A percentile compares a stretch with the other conserved stretches of the same genome.
phyloP scores from a whole-genome alignment of 192 early-diverging fungal genomes.

The Coemansia reversa region DNA sequence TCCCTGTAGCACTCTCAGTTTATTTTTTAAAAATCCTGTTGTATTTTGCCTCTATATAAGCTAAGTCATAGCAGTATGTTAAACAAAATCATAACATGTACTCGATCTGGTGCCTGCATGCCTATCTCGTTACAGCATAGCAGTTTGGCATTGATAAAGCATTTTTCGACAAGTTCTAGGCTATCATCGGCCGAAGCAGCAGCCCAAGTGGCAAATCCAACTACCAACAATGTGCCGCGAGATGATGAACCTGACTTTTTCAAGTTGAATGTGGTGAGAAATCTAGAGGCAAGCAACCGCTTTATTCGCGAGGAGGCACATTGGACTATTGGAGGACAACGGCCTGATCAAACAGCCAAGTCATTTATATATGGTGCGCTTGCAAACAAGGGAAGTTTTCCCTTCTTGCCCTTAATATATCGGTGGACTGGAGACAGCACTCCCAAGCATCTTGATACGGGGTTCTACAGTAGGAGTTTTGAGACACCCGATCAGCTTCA shows the following conservation, averaged over 20 bases:
- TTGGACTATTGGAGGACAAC: constrained; percentile 29
- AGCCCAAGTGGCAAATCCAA: constrained; percentile 3
- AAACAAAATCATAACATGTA: too few species aligned
- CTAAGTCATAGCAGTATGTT: too few species aligned
- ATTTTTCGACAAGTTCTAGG: constrained; percentile 2
- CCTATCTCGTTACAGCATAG: too few species aligned
- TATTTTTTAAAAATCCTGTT: too few species aligned
- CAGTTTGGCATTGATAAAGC: neutral
- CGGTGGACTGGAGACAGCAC: constrained; percentile 14
- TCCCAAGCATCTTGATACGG: constrained; percentile 23
- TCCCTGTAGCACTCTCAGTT: too few species aligned
- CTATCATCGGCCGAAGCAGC: neutral
- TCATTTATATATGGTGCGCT: constrained; percentile 31
- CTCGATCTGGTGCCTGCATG: too few species aligned
- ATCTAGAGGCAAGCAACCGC: constrained; percentile 7
- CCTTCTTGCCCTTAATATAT: constrained; percentile 27
- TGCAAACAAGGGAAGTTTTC: constrained; percentile 9
- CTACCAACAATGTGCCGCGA: neutral
- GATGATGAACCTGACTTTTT: neutral
- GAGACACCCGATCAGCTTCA: neutral
- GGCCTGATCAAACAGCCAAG: constrained; percentile 24
- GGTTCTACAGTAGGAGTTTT: constrained; percentile 14
- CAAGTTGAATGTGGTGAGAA: constrained; percentile 7
- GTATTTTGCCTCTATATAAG: too few species aligned
- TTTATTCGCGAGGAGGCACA: constrained; percentile 28